Conservation (phyloP, 495 filamentous ascomycete genomes). For the Tuber calosporum region DNA sequence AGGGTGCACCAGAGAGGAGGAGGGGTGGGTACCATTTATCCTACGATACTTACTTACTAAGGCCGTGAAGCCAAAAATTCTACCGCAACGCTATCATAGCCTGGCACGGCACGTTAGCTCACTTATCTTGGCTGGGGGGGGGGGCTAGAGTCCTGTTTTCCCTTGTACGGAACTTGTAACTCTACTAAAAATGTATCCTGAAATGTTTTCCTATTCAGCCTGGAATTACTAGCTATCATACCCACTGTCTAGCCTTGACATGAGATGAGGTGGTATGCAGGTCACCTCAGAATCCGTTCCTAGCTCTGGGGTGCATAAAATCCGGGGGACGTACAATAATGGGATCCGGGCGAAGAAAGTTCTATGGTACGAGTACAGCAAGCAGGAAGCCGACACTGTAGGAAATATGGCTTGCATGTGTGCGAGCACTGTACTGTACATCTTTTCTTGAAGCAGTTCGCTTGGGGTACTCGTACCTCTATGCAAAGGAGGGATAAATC, state of each 20-base stretch:
- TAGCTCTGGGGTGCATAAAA: conserved; percentile 3
- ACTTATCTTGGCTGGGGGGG: not conserved
- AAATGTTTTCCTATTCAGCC: not conserved
- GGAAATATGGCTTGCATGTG: not conserved
- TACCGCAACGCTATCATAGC: not conserved
- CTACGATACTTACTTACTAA: not conserved
- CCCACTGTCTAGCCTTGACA: not conserved
- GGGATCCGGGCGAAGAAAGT: not conserved
- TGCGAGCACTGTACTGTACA: not conserved
- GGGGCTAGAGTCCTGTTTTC: not conserved
- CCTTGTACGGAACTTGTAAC: not conserved
- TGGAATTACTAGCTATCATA: not conserved
- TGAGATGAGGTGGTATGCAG: conserved; percentile 1
- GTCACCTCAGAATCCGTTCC: not conserved
- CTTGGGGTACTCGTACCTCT: not conserved
- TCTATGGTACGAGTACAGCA: not conserved
- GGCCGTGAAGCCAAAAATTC: not conserved
- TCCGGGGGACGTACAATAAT: not conserved
- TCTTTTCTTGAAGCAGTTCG: not conserved
- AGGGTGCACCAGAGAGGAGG: not conserved
- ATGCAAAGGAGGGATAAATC: not conserved
- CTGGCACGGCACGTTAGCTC: not conserved
- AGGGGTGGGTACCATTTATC: not conserved
- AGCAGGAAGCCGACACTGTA: not conserved
- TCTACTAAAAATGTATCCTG: not conserved